Conservation (phyloP, 2,329 filamentous ascomycete species). For the Allantophomopsis lycopodina region DNA sequence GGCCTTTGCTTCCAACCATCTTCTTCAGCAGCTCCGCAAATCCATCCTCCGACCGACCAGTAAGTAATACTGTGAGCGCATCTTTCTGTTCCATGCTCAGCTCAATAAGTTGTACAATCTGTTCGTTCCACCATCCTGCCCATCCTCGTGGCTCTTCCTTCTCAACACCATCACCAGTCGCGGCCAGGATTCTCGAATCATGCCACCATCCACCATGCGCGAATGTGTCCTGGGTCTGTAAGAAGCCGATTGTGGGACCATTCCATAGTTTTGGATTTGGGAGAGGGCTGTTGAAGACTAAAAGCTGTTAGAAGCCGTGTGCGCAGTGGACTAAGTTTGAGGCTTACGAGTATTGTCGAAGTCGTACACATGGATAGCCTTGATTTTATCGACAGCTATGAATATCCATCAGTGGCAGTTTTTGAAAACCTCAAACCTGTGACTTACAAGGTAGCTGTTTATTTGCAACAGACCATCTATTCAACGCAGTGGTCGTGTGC, state of each 20-base stretch:
- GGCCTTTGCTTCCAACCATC: slow-evolving; percentile 62
- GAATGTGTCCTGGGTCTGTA: slow-evolving; percentile 66
- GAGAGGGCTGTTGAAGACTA: slow-evolving; percentile 82
- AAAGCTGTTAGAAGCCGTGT: slow-evolving; percentile 5
- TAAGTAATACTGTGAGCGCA: slow-evolving; percentile 73
- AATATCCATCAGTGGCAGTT: slow-evolving; percentile 5
- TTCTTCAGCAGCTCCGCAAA: slow-evolving; percentile 71
- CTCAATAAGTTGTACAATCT: slow-evolving; percentile 66
- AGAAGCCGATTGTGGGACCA: slow-evolving; percentile 57
- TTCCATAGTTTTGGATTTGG: slow-evolving; percentile 87
- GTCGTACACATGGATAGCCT: slow-evolving; percentile 82
- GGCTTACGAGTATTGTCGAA: slow-evolving; percentile 85
- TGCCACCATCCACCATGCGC: slow-evolving; percentile 95
- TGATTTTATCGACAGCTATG: slow-evolving; percentile 52
- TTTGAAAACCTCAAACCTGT: not conserved
- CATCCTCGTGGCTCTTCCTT: slow-evolving; percentile 74
- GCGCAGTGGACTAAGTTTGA: not conserved
- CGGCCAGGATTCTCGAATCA: slow-evolving; percentile 70
- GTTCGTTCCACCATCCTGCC: slow-evolving; percentile 95
- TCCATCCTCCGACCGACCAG: slow-evolving; percentile 64
- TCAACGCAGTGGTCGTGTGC: slow-evolving; percentile 58
- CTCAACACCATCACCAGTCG: slow-evolving; percentile 72
- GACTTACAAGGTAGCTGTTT: slow-evolving; percentile 53
- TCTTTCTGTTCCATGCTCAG: slow-evolving; percentile 76
- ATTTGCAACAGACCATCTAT: slow-evolving; percentile 71